phyloP scores from a whole-genome alignment of 345 rosid genomes.

The Pistacia vera region DNA sequence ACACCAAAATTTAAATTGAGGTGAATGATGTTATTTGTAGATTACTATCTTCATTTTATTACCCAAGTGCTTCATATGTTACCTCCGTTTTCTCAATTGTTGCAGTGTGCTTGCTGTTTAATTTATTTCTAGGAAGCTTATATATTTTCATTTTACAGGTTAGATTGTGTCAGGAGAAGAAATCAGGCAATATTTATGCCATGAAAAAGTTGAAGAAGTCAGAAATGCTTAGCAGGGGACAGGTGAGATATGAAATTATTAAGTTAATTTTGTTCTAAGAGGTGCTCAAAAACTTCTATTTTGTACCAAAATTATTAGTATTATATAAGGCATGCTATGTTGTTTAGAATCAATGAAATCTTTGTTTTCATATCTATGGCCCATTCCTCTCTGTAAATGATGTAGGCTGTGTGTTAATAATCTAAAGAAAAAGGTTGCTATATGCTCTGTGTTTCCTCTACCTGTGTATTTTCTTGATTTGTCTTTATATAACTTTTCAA shows the following conservation, averaged over 20 bases:
- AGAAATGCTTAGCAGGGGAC: slow-evolving; percentile 97
- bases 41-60: too few relatives aligned
- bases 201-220: slow-evolving; percentile 97
- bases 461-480: background rate
- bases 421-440: background rate
- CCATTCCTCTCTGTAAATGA: background rate
- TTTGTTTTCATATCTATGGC: background rate
- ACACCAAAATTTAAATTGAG: too few relatives aligned
- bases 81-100: background rate
- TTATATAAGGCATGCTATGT: background rate
- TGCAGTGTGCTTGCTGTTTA: background rate
- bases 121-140: slow-evolving; percentile 7
- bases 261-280: background rate
- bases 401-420: background rate
- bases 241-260: slow-evolving; percentile 52
- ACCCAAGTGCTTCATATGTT: too few relatives aligned
- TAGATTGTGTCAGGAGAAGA: slow-evolving; percentile 81
- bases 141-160: slow-evolving; percentile 52
- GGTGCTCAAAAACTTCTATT: background rate
- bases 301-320: background rate
- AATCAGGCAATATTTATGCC: slow-evolving; percentile 80
- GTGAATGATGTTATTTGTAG: too few relatives aligned
- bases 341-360: background rate
- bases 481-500: background rate
- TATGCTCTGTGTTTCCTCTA: background rate